These are phyloP conservation scores for Sporothrix schenckii DNA, from an alignment of 2,329 filamentous ascomycete species.

Conservation along the genomic window DNA sequence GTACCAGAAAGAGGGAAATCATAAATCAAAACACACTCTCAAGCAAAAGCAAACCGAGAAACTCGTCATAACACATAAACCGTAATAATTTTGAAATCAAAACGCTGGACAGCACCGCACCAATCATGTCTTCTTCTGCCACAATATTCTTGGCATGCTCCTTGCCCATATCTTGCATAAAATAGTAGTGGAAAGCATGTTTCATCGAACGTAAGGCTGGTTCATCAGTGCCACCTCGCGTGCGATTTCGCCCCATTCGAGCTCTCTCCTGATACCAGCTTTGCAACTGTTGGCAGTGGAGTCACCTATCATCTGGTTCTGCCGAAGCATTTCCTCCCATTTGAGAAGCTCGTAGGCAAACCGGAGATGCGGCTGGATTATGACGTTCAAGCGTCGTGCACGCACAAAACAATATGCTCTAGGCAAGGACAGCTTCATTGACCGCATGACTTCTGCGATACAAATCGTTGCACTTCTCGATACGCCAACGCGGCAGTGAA, in stretches of 20 bases:
- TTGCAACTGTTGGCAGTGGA: constrained; percentile 6
- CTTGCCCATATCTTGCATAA: background rate
- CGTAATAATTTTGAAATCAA: background rate
- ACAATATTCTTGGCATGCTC: background rate
- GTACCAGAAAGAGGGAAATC: background rate
- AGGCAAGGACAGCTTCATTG: constrained; percentile 78
- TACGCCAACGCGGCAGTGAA: constrained; percentile 95
- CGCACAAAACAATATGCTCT: constrained; percentile 95
- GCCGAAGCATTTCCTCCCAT: constrained; percentile 81
- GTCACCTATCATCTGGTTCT: constrained; percentile 39
- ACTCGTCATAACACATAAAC: constrained; percentile 9
- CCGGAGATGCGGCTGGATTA: constrained; percentile 93
- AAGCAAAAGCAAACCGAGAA: background rate
- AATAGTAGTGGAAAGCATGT: background rate
- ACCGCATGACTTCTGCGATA: constrained; percentile 96
- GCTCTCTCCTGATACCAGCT: constrained; percentile 65
- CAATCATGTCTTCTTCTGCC: background rate
- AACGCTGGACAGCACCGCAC: background rate
- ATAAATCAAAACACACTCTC: background rate
- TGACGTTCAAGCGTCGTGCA: constrained; percentile 89
- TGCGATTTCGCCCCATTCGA: constrained; percentile 88
- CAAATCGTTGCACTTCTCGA: constrained; percentile 96
- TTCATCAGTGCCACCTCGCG: constrained; percentile 96
- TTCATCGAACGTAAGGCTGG: constrained; percentile 77
- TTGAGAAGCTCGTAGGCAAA: constrained; percentile 95